A percentile compares a stretch with the other conserved stretches of the same genome.
Evolutionary conservation across 73 alveolate genomes (phyloP).

Genomic region (Chromera velia): DNA sequence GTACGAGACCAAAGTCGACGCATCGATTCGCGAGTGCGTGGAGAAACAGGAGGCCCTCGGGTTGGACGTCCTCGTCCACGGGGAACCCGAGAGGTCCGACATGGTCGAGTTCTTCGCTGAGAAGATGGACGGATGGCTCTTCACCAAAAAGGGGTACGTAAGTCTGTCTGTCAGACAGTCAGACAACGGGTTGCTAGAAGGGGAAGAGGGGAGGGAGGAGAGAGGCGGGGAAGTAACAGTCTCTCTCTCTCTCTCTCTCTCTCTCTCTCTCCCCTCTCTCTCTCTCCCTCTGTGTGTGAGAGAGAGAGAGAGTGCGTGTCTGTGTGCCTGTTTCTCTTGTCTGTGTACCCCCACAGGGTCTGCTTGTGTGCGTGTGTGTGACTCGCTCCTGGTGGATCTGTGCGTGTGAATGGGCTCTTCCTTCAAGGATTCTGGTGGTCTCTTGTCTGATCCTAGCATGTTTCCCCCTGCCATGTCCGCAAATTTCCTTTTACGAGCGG

Average conservation of each 20-base stretch:
- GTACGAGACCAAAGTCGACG: not conserved
- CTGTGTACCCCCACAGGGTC: no score
- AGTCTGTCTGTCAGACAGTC: not conserved
- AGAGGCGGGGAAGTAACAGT: not conserved
- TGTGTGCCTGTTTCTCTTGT: no score
- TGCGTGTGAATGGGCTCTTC: no score
- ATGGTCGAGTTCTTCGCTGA: not conserved
- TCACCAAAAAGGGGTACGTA: not conserved
- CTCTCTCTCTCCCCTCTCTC: not conserved
- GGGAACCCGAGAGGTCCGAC: not conserved
- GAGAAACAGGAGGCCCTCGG: not conserved
- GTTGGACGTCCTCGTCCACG: not conserved
- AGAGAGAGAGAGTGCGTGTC: no score
- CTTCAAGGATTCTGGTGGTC: no score
- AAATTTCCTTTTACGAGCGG: no score
- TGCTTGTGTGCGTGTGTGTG: no score
- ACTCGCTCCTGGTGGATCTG: no score
- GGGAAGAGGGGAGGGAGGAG: not conserved
- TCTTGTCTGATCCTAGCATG: no score
- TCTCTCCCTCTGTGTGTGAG: no score
- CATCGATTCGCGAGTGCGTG: not conserved
- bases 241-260: not conserved
- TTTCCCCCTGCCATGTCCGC: no score
- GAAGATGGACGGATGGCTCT: not conserved
- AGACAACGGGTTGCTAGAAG: no score